Base-by-base conservation (phyloP, 805 yeast genomes). In the Zygosaccharomyces gambellarensis region DNA sequence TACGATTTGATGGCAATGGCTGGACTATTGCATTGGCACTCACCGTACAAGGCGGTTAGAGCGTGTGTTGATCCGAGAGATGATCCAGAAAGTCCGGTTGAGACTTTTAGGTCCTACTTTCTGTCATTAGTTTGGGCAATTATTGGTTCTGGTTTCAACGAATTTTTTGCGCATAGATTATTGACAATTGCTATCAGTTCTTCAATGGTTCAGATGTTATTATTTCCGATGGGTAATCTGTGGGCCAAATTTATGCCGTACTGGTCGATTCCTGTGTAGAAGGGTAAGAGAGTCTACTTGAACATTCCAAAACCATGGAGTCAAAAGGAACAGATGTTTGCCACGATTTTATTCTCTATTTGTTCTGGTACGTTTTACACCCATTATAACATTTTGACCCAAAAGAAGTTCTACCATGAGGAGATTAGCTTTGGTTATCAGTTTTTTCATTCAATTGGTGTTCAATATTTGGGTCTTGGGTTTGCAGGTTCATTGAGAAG, bases 41-140 rank as follows among this genome's bases (percentile, higher is more conserved):
- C 82, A 17, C 85, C 86, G 7, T 82, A 82, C 60, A 80, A 84
- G 1, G 87, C 82, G 63, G 87, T 82, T 21, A 74, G 88, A 63
- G 78, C 86, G 23, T 77, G 82, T 21, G 78, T 80, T 39, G 78
- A 79, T 22, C 73, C 79, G 29, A 54, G 69, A 31, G 82, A 79
- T 58, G 81, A 79, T 58, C 71, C 73, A 1, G 55, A 62, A 3
- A 60, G 74, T 25, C 78, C 79, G 4, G 73, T 75, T 52, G 81
- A 78, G 68, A 76, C 81, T 46, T 74, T 71, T 41, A 63, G 77
- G 57, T 61, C 72, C 10, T 72, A 71, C 52, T 49, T 64, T 25
- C 51, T 73, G 14, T 73, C 71, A 1, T 55, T 70, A 30, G 45
- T 71, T 36, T 80, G 81, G 83, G 66, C 77, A 14, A 68, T 76